Conservation (phyloP, 2,329 filamentous ascomycete genomes). For the Alternaria arbusti region DNA sequence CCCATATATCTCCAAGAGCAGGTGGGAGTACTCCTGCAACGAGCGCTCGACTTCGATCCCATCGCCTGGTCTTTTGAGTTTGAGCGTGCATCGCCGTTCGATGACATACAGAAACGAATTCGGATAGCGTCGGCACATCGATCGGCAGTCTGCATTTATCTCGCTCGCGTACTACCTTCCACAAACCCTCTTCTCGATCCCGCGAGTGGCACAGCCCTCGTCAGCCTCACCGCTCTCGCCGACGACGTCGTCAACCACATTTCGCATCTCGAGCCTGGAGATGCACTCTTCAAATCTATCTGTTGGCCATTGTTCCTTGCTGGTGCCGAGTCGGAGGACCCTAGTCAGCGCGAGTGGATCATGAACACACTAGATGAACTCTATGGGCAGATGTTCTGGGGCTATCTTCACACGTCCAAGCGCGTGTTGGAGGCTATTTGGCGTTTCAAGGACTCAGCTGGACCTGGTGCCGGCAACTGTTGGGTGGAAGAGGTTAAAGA, state of each 20-base stretch:
- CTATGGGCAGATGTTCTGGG: slow-evolving; percentile 47
- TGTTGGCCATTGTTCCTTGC: slow-evolving; percentile 67
- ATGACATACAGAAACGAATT: slow-evolving; percentile 44
- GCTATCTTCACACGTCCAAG: slow-evolving; percentile 45
- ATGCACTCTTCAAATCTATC: slow-evolving; percentile 65
- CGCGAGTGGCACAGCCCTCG: slow-evolving; percentile 43
- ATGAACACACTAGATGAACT: slow-evolving; percentile 52
- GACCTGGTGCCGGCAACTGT: slow-evolving; percentile 31
- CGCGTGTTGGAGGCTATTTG: slow-evolving; percentile 45
- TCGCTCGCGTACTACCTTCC: slow-evolving; percentile 42
- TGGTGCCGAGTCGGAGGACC: slow-evolving; percentile 61
- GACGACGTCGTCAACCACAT: slow-evolving; percentile 60
- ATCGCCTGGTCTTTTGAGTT: slow-evolving; percentile 40
- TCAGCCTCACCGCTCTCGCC: slow-evolving; percentile 50
- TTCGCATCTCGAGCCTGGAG: slow-evolving; percentile 55
- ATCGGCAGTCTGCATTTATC: slow-evolving; percentile 50
- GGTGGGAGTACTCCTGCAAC: slow-evolving; percentile 30
- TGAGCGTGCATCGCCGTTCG: slow-evolving; percentile 39
- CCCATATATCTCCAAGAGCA: slow-evolving; percentile 30
- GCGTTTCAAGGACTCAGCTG: slow-evolving; percentile 36
- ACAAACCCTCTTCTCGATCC: slow-evolving; percentile 50
- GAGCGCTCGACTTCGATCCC: slow-evolving; percentile 41
- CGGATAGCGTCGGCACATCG: slow-evolving; percentile 48
- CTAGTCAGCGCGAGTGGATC: slow-evolving; percentile 59
- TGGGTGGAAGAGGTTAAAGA: slow-evolving; percentile 45